Evolutionary conservation across 1,139 yeast genomes (phyloP), one percentile per base, ranked within the genome.

Genomic region (Suhomyces terraborum): DNA sequence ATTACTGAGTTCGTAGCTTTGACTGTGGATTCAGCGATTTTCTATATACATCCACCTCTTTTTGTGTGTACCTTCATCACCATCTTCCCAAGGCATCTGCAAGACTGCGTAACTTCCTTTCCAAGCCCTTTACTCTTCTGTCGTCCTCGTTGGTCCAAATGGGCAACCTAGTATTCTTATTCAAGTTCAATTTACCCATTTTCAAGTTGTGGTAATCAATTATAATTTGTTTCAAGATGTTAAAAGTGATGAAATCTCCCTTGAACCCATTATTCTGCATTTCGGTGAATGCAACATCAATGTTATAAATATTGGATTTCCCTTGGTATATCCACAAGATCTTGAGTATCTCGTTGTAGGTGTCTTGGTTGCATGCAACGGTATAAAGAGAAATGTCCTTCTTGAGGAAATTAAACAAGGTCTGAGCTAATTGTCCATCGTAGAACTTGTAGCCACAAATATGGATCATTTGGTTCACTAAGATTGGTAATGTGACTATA

Each of bases 211-310:
- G 59, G 43, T 71, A 70, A 38, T 71, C 73, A 18, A 62, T 39
- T 22, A 72, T 56, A 6, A 72, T 66, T 41, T 63, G 63, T 44
- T 64, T 68, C 32, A 73, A 45, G 21, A 68, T 64, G 38, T 65
- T 61, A 41, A 64, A 67, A 1, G 78, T 73, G 13, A 48, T 46
- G 12, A 58, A 25, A 43, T 73, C 69, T 2, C 77, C 77, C 13
- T 49, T 43, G 43, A 68, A 70, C 17, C 78, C 78, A 46, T 68
- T 67, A 44, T 69, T 67, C 29, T 57, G 50, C 78, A 73, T 73
- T 49, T 72, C 77, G 30, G 58, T 55, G 26, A 53, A 55, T 0
- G 60, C 49, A 46, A 59, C 61, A 49, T 71, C 77, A 26, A 73
- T 56, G 13, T 61, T 64, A 45, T 63, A 62, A 26, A 73, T 53